phyloP scores from a whole-genome alignment of 371 early-diverging fungal genomes.

The Mortierella sp. region DNA sequence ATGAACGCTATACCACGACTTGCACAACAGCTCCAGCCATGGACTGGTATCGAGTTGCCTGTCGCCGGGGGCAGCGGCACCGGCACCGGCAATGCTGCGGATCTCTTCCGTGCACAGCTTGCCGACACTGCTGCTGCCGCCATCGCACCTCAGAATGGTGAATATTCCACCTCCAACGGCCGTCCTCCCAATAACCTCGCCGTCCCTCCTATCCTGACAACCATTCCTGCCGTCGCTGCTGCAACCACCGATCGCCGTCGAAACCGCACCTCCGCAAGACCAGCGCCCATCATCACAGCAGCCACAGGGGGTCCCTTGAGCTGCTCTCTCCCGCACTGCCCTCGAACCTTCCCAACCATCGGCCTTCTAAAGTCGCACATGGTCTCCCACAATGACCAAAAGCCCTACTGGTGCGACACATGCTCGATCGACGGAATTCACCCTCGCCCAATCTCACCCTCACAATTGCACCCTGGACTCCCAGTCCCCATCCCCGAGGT shows the following conservation, averaged over 20 bases:
- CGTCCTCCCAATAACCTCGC: not conserved
- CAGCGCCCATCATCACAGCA: not conserved
- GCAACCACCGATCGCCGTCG: too few relatives aligned
- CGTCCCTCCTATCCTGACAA: too few relatives aligned
- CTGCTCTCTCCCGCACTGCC: constrained; percentile 12
- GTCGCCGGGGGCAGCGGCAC: too few relatives aligned
- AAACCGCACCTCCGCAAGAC: too few relatives aligned
- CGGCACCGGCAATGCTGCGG: too few relatives aligned
- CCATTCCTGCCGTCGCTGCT: too few relatives aligned
- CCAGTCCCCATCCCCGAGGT: constrained; percentile 9
- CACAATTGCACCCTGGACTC: not conserved
- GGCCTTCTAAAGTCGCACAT: constrained; percentile 44
- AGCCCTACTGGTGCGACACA: constrained; percentile 38
- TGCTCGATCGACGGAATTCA: constrained; percentile 33
- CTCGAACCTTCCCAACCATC: constrained; percentile 15
- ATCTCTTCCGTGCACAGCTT: too few relatives aligned
- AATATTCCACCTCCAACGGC: not conserved
- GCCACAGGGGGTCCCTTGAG: too few relatives aligned
- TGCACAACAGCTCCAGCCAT: too few relatives aligned
- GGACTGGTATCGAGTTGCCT: too few relatives aligned
- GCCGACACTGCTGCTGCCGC: too few relatives aligned
- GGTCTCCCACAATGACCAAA: constrained; percentile 35
- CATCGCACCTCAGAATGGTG: not conserved
- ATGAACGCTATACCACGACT: too few relatives aligned
- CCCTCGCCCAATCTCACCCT: constrained; percentile 5